Base-by-base conservation (phyloP, 2,329 filamentous ascomycete species). In the Aspergillus sp. region DNA sequence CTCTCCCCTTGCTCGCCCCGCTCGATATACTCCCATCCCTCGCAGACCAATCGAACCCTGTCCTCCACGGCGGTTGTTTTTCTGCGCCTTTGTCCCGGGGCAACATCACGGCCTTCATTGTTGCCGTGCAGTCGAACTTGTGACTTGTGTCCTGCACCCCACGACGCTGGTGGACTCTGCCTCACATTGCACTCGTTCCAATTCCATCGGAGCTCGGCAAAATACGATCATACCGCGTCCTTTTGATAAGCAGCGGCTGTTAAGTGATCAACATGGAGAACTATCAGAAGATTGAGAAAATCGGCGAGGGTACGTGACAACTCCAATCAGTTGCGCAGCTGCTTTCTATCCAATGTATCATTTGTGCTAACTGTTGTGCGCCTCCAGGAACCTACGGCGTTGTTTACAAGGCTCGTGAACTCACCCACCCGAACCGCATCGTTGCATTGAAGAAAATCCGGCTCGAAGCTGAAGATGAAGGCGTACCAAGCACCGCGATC, bases 221-320 rank as follows among this genome's bases (percentile, higher is more conserved):
- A 24, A 53, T 39, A 27, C n/a, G 33, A 37, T 21, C 31, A 35
- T 33, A 19, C 24, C 23, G 37, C 14, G 15, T 50, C 23, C 44
- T 21, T 43, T 44, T 11, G 39, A 52, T 33, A 43, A 12, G 39
- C 8, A 43, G 47, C 14, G 48, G 37, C 39, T 35, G 39, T 15
- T 33, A 24, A 33, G 49, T 21, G 23, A 23, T 43, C 39, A 74
- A 60, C 65, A 96, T 96, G 92, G 91, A 96, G 77, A 96, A 96
- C 79, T 96, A 96, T 77, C 90, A 96, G 79, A 96, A 96, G 80
- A 85, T 96, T 71, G 92, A 96, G 81, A 96, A 96, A 83, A 92
- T 96, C 70, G 92, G 92, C 77, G 92, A 96, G 85, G 92, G 92
- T 95, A 79, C 68, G 84, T 74, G 17, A 39, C 47, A 6, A 37